Base-by-base conservation (phyloP, 768 basidiomycete species). In the Hygrocybe coccinea region DNA sequence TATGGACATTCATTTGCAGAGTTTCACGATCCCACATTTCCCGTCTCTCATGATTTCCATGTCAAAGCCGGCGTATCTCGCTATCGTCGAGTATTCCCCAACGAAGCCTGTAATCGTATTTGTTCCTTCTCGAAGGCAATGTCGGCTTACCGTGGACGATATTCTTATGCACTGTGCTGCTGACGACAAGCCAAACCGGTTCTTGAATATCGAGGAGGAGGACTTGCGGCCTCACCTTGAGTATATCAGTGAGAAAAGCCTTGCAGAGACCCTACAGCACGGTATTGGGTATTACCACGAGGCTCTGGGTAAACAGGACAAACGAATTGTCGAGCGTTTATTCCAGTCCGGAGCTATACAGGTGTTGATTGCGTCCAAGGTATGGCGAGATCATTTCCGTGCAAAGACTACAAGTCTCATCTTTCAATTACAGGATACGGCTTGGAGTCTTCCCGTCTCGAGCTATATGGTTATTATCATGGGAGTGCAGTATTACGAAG, bases 391-490 rank as follows among this genome's bases (percentile, higher is more conserved):
- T 10, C 47, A 14, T 2, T 33, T 49, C n/a, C 33, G 25, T 5
- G 5, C 44, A 34, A 24, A 52, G 1, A 50, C 34, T 45, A 19
- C 38, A 29, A 29, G 29, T 59, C 0, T 50, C 14, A 36, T 11
- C 25, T 38, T n/a, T 48, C 15, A 39, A 25, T 9, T 39, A 21
- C 54, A 95, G 90, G 97, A 98, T 62, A 93, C 91, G 0, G 91
- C 94, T 0, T 99, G 97, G 97, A 92, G 85, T 65, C 76, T 99
- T 6, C 95, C 97, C 0, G 85, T 97, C 15, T 84, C 92, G 0
- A 86, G 91, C 56, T 95, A 97, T 71, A 97, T 98, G 92, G 95
- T 97, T 41, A 86, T 99, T 67, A 92, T 99, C 63, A 97, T 98
- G 95, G 95, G 95, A n/a, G 94, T 97, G 0, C 97, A 99, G 66